These are phyloP conservation scores for Ophiostoma novo-ulmi DNA, from an alignment of 2,329 filamentous ascomycete species.

Conservation along the genomic window DNA sequence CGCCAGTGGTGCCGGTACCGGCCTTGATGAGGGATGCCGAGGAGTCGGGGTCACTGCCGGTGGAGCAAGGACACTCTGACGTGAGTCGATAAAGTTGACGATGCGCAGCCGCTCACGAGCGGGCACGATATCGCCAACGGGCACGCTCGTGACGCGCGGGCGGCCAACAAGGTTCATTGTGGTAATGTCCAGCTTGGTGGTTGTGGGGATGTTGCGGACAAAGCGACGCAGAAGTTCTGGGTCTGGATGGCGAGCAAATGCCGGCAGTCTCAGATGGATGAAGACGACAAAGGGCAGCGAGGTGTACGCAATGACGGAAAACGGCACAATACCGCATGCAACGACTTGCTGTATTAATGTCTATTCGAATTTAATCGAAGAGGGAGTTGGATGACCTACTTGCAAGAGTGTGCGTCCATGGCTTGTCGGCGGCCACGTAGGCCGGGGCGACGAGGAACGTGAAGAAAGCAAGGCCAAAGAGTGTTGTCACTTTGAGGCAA, in stretches of 20 bases:
- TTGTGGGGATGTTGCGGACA: constrained; percentile 42
- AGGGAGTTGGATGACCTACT: constrained; percentile 34
- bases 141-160: constrained; percentile 41
- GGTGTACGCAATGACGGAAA: constrained; percentile 59
- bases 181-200: constrained; percentile 47
- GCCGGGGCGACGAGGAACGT: constrained; percentile 57
- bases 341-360: constrained; percentile 41
- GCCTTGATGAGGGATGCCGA: constrained; percentile 16
- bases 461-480: constrained; percentile 65
- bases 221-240: constrained; percentile 52
- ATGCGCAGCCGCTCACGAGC: constrained; percentile 35
- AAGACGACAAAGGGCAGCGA: constrained; percentile 67
- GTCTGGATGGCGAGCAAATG: constrained; percentile 49
- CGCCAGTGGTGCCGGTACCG: constrained; percentile 28
- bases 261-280: constrained; percentile 64
- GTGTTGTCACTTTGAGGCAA: constrained; percentile 63
- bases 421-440: constrained; percentile 43
- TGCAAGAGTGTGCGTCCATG: constrained; percentile 35
- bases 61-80: constrained; percentile 24
- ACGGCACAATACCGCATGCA: constrained; percentile 57
- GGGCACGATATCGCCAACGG: constrained; percentile 35
- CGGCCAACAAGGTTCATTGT: constrained; percentile 53
- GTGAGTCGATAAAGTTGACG: constrained; percentile 35
- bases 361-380: not conserved
- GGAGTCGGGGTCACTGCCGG: constrained; percentile 27